These are phyloP conservation scores for Coemansia sp. DNA, from an alignment of 192 early-diverging fungal species.

Conservation along the genomic window DNA sequence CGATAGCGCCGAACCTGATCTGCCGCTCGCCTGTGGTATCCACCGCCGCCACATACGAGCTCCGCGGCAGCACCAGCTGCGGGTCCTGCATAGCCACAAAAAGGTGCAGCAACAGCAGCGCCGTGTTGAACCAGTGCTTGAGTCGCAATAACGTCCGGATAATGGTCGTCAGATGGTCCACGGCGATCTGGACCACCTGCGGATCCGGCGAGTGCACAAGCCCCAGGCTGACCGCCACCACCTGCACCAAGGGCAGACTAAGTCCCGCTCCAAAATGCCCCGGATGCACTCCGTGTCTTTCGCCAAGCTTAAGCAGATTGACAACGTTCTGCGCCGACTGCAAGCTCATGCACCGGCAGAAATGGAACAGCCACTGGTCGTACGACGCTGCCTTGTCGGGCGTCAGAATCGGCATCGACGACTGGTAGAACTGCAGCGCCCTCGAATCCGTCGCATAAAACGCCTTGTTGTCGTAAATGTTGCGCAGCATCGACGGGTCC, in stretches of 20 bases:
- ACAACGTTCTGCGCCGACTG: conserved; percentile 56
- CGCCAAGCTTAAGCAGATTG: conserved; percentile 49
- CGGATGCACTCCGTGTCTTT: conserved; percentile 44
- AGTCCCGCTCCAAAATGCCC: conserved; percentile 51
- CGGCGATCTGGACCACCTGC: conserved; percentile 43
- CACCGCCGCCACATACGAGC: conserved; percentile 15
- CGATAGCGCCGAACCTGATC: conserved; percentile 12
- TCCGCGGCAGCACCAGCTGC: conserved; percentile 30
- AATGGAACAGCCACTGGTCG: conserved; percentile 58
- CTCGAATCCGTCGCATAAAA: conserved; percentile 49
- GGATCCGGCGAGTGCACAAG: conserved; percentile 50
- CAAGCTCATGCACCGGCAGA: conserved; percentile 55
- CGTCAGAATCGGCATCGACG: conserved; percentile 51
- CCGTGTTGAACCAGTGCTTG: conserved; percentile 58
- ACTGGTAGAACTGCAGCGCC: conserved; percentile 51
- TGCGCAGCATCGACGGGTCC: conserved; percentile 50
- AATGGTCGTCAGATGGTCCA: conserved; percentile 47
- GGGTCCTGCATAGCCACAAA: conserved; percentile 55
- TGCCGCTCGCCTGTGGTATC: neutral
- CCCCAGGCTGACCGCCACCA: conserved; percentile 48
- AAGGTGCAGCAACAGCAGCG: conserved; percentile 49
- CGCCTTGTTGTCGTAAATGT: conserved; percentile 49
- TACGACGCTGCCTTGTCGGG: conserved; percentile 51
- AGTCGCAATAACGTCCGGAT: conserved; percentile 49
- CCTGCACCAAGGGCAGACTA: conserved; percentile 50